phyloP scores from a whole-genome alignment of 1,284 basidiomycete species.

The Hypsizygus ulmarius region DNA sequence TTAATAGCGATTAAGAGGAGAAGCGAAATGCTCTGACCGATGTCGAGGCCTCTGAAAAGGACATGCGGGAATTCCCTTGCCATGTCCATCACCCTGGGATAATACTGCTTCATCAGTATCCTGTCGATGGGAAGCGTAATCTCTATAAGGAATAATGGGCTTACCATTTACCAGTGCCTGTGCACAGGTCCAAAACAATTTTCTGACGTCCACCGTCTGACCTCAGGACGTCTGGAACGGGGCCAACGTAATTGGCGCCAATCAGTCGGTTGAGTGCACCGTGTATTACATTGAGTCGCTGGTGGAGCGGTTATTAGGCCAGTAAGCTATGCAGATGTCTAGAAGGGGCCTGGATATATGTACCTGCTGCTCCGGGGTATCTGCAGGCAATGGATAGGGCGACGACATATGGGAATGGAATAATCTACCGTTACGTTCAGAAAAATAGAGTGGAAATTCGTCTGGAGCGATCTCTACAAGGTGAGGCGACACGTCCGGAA shows the following conservation, averaged over 20 bases:
- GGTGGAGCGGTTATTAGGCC: constrained; percentile 10
- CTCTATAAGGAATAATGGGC: constrained; percentile 22
- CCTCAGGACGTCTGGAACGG: constrained; percentile 50
- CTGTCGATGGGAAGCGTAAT: constrained; percentile 2
- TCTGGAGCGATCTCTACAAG: constrained; percentile 34
- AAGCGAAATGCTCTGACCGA: constrained; percentile 44
- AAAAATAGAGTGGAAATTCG: constrained; percentile 59
- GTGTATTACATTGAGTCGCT: constrained; percentile 56
- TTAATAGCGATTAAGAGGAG: constrained; percentile 7
- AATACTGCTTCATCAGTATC: constrained; percentile 14
- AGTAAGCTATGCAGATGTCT: neutral
- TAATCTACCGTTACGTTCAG: constrained; percentile 52
- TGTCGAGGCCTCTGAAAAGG: constrained; percentile 66
- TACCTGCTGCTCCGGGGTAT: constrained; percentile 62
- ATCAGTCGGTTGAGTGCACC: constrained; percentile 44
- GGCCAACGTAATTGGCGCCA: constrained; percentile 54
- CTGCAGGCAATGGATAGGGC: constrained; percentile 67
- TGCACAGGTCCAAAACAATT: constrained; percentile 65
- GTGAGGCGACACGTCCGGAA: constrained; percentile 20
- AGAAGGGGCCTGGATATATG: constrained; percentile 17
- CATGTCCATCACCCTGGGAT: constrained; percentile 68
- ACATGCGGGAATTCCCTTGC: constrained; percentile 59
- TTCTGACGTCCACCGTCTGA: constrained; percentile 35
- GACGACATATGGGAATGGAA: constrained; percentile 60
- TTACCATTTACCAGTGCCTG: constrained; percentile 69